Percentiles rank a stretch among this genome's conserved stretches.
Conservation (phyloP, 2,329 filamentous ascomycete genomes). For the Triangularia setosa region DNA sequence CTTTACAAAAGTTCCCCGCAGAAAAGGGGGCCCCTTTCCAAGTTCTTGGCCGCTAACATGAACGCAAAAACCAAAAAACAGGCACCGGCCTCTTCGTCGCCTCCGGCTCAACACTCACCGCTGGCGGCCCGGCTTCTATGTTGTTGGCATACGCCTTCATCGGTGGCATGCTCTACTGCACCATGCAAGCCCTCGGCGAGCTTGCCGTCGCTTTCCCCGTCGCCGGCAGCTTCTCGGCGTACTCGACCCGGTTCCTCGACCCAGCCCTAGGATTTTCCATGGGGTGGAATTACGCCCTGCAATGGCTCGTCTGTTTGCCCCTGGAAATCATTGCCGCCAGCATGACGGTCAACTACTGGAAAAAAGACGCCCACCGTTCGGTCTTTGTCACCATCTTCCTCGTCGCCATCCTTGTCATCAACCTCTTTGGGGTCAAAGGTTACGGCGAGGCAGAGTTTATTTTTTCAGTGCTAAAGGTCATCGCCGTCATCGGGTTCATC, state of each 20-base stretch:
- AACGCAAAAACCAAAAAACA: slow-evolving; percentile 29
- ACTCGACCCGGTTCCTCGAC: slow-evolving; percentile 87
- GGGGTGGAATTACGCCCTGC: slow-evolving; percentile 90
- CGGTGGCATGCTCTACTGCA: slow-evolving; percentile 85
- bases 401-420: slow-evolving; percentile 70
- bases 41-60: not conserved
- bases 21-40: not conserved
- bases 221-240: slow-evolving; percentile 86
- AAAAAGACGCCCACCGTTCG: slow-evolving; percentile 57
- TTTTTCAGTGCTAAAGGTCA: slow-evolving; percentile 81
- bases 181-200: slow-evolving; percentile 86
- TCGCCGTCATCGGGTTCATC: slow-evolving; percentile 83
- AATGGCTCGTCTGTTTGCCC: slow-evolving; percentile 81
- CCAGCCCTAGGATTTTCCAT: slow-evolving; percentile 94
- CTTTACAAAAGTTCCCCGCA: slow-evolving; percentile 1
- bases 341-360: slow-evolving; percentile 81
- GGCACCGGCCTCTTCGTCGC: slow-evolving; percentile 84
- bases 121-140: slow-evolving; percentile 73
- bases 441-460: slow-evolving; percentile 89
- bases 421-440: slow-evolving; percentile 81
- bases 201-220: slow-evolving; percentile 88
- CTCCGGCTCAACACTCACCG: slow-evolving; percentile 65
- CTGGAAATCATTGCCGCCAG: slow-evolving; percentile 85
- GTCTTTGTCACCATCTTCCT: slow-evolving; percentile 84
- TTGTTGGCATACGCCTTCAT: slow-evolving; percentile 75